Conservation (phyloP, 2,329 filamentous ascomycete species). For the Zymoseptoria pseudotritici region DNA sequence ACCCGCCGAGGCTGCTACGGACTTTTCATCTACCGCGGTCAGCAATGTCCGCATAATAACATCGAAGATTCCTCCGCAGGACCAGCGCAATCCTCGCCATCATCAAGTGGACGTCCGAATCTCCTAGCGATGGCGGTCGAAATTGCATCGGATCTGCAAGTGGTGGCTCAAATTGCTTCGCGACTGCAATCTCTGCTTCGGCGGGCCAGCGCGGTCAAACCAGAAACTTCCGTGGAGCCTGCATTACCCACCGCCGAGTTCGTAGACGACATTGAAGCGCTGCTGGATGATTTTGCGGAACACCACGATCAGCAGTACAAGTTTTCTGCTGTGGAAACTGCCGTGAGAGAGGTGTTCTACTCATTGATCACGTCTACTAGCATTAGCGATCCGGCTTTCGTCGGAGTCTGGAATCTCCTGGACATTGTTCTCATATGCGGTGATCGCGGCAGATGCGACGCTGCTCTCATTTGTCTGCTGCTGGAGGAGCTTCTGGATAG, state of each 20-base stretch:
- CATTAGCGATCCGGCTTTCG: slow-evolving; percentile 72
- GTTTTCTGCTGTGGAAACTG: slow-evolving; percentile 69
- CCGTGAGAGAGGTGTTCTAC: slow-evolving; percentile 74
- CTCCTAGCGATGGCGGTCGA: slow-evolving; percentile 19
- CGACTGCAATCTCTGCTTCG: slow-evolving; percentile 35
- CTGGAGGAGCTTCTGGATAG: slow-evolving; percentile 94
- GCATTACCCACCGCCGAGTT: slow-evolving; percentile 38
- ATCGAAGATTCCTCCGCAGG: neutral
- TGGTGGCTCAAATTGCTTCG: slow-evolving; percentile 19
- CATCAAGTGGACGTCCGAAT: neutral
- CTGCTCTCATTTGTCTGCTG: slow-evolving; percentile 78
- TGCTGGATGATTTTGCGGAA: slow-evolving; percentile 23
- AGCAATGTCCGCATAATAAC: neutral
- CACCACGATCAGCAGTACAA: slow-evolving; percentile 22
- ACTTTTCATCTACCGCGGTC: neutral
- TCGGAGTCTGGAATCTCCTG: slow-evolving; percentile 84
- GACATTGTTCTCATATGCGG: slow-evolving; percentile 86
- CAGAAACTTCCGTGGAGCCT: slow-evolving; percentile 36
- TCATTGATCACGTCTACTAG: slow-evolving; percentile 45
- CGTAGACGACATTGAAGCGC: slow-evolving; percentile 18
- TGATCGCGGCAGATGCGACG: slow-evolving; percentile 56
- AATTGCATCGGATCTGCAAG: slow-evolving; percentile 20
- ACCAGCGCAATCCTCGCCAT: neutral
- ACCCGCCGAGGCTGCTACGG: neutral
- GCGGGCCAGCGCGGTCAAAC: slow-evolving; percentile 35